Base-by-base conservation (phyloP, 1,139 yeast species). In the Pichia kudriavzevii region DNA sequence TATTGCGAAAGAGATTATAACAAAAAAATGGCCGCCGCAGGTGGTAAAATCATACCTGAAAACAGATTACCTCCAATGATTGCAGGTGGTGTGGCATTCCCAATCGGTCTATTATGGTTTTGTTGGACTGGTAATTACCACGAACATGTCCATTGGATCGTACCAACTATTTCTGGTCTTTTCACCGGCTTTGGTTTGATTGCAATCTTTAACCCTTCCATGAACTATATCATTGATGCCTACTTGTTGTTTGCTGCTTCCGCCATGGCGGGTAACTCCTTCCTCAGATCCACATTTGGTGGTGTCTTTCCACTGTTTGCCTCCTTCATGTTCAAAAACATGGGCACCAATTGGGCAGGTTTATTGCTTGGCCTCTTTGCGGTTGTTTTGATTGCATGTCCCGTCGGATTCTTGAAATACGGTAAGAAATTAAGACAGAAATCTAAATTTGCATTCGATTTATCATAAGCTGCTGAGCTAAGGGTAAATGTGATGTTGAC, bases 191-290 rank as follows among this genome's bases (percentile, higher is more conserved):
- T 68, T 48, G 94, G 94, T 19, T 63, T 84, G 45, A 64, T 84
- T 50, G 66, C 80, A 34, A 78, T 85, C 43, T 84, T 85, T 67
- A 66, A 81, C 47, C 79, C 94, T 11, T 72, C 85, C 40, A 62
- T 85, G 51, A 82, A 79, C 55, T 85, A 85, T 56, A 71, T 85
- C 49, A 78, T 85, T 50, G 95, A 87, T 56, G 66, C 82, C 26
- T 87, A 85, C 54, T 65, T 83, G 44, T 56, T 76, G 40, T 76
- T 79, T 52, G 94, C 95, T 4, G 95, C 95, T 5, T 80, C 94
- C 18, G 95, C 95, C 1, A 66, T 87, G 47, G 95, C 96, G 5
- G 95, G 81, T 11, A 84, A 84, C 55, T 77, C 95, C 0, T 76
- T 87, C 50, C 56, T 79, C 45, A 72, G 87, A 66, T 75, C 84